Evolutionary conservation across 2,329 filamentous ascomycete species (phyloP).

Genomic region (Pseudocercospora ulei): DNA sequence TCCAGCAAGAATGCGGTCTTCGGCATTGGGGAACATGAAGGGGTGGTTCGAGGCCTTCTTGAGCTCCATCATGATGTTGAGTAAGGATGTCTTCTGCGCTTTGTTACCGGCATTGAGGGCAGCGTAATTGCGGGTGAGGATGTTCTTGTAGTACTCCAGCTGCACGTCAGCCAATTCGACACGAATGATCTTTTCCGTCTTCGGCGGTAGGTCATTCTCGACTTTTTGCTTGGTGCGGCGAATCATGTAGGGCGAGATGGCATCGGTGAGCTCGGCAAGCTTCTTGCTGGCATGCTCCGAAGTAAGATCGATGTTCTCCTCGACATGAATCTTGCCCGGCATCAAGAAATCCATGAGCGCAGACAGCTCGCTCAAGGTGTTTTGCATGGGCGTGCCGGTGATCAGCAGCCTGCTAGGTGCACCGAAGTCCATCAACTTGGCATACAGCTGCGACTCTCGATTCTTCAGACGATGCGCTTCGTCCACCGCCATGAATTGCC

Average conservation of each 20-base stretch:
- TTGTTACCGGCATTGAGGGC: constrained; percentile 82
- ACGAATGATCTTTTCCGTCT: constrained; percentile 97
- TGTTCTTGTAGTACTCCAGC: constrained; percentile 97
- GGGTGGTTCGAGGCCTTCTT: constrained; percentile 99
- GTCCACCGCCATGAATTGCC: constrained; percentile 93
- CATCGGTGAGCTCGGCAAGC: constrained; percentile 70
- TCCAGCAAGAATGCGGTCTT: constrained; percentile 70
- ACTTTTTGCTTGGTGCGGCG: constrained; percentile 95
- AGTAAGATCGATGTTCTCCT: constrained; percentile 75
- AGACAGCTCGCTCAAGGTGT: constrained; percentile 84
- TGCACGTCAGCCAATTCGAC: constrained; percentile 95
- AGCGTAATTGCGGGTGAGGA: constrained; percentile 89
- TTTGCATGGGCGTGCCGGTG: constrained; percentile 94
- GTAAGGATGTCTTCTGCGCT: constrained; percentile 84
- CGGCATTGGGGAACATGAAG: constrained; percentile 92
- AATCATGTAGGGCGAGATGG: constrained; percentile 88
- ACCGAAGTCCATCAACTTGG: constrained; percentile 73
- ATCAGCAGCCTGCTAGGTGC: constrained; percentile 84
- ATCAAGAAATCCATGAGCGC: constrained; percentile 94
- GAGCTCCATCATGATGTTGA: constrained; percentile 99
- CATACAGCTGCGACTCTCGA: constrained; percentile 84
- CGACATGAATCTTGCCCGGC: constrained; percentile 83
- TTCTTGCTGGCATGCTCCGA: constrained; percentile 77
- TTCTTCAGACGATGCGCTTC: constrained; percentile 97
- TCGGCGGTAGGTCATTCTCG: constrained; percentile 88